Percentiles rank a stretch among this genome's conserved stretches.
These are phyloP conservation scores for Colletotrichum spinosum DNA, from an alignment of 2,329 filamentous ascomycete species.

Conservation along the genomic window DNA sequence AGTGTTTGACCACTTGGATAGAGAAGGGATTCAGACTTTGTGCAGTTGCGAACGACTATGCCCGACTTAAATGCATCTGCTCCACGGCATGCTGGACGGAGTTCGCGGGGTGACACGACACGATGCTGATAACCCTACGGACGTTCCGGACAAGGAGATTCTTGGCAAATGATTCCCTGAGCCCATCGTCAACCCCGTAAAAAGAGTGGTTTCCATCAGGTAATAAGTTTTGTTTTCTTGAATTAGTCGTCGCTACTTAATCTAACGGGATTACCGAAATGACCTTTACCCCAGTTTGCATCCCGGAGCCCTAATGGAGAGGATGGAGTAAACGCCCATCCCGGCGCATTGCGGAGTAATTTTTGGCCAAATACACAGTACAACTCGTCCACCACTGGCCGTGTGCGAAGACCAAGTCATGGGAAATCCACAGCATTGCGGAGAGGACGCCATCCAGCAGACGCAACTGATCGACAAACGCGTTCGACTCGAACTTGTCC, in stretches of 20 bases:
- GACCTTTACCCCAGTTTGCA: not conserved
- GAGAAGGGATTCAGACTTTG: not conserved
- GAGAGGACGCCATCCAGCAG: conserved; percentile 1
- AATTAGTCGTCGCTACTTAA: not conserved
- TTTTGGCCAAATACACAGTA: conserved; percentile 7
- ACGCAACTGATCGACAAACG: not conserved
- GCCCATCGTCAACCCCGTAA: not conserved
- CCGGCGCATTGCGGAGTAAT: conserved; percentile 1
- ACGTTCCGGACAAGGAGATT: conserved; percentile 1
- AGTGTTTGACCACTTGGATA: conserved; percentile 2
- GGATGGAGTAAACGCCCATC: not conserved
- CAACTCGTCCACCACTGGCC: not conserved
- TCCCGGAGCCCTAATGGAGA: not conserved
- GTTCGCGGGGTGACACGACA: conserved; percentile 4
- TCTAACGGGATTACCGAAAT: conserved; percentile 11
- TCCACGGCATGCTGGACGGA: conserved; percentile 1
- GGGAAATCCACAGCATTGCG: not conserved
- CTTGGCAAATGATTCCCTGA: not conserved
- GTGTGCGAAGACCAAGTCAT: not conserved
- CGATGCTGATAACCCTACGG: conserved; percentile 3
- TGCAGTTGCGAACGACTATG: conserved; percentile 5
- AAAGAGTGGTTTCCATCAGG: conserved; percentile 1
- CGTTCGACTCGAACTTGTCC: not conserved
- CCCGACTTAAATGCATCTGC: not conserved
- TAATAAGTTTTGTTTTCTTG: conserved; percentile 5